Evolutionary conservation across 805 yeast species (phyloP).

Genomic region (Wickerhamomyces chaumierensis): DNA sequence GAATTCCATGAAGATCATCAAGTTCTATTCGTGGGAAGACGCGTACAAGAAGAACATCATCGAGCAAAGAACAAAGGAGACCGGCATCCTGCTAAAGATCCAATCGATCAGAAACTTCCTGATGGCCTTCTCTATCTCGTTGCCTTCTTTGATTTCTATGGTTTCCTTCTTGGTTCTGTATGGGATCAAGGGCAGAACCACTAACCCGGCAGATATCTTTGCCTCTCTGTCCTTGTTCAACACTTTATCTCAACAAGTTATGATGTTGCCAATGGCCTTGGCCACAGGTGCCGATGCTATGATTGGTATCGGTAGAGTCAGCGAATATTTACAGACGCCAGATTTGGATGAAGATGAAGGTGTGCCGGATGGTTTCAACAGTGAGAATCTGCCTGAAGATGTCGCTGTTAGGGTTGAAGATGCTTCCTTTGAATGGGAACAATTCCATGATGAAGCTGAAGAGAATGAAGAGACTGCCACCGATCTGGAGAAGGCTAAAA

Average conservation of each 20-base stretch:
- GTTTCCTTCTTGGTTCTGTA: constrained; percentile 33
- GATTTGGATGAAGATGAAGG: constrained; percentile 29
- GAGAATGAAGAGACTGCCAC: constrained; percentile 18
- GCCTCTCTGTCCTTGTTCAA: constrained; percentile 62
- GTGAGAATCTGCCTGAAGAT: constrained; percentile 13
- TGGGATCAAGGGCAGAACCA: constrained; percentile 23
- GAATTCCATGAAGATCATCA: constrained; percentile 55
- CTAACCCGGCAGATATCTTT: constrained; percentile 51
- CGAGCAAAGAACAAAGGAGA: constrained; percentile 45
- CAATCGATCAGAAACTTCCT: constrained; percentile 46
- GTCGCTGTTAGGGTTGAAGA: constrained; percentile 37
- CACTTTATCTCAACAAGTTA: constrained; percentile 47
- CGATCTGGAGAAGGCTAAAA: constrained; percentile 13
- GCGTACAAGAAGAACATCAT: constrained; percentile 51
- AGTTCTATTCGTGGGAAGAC: constrained; percentile 79
- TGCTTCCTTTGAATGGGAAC: constrained; percentile 64
- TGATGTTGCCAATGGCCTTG: constrained; percentile 61
- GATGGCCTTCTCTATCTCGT: constrained; percentile 39
- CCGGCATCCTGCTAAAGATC: constrained; percentile 41
- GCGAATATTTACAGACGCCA: constrained; percentile 37
- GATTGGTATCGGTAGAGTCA: constrained; percentile 48
- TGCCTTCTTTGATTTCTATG: constrained; percentile 46
- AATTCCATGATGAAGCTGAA: constrained; percentile 28
- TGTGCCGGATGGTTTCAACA: constrained; percentile 27
- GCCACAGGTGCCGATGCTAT: constrained; percentile 60